These are phyloP conservation scores for Eucalyptus coolabah DNA, from an alignment of 345 rosid genomes.

Conservation along the genomic window DNA sequence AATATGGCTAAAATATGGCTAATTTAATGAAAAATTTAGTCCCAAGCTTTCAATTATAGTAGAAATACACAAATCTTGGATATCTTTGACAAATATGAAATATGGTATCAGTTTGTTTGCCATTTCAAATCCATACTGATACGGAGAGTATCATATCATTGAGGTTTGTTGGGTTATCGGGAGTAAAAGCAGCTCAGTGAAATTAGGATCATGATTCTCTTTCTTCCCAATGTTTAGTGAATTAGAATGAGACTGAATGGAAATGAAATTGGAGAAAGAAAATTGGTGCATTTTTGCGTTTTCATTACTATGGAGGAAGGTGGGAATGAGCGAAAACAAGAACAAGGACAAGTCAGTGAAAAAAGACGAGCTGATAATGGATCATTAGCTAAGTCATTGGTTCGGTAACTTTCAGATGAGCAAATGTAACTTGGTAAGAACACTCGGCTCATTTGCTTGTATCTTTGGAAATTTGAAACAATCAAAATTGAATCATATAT, in stretches of 20 bases:
- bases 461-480: no score
- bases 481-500: no score
- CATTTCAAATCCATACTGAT: no score
- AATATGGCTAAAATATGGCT: not conserved
- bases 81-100: not conserved
- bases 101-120: no score
- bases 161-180: not conserved
- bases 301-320: not conserved
- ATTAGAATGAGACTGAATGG: not conserved
- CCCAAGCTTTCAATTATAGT: not conserved
- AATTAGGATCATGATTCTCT: not conserved
- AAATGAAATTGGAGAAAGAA: not conserved
- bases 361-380: not conserved
- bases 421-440: no score
- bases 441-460: no score
- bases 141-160: fast-evolving
- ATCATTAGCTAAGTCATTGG: not conserved
- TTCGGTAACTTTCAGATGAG: no score
- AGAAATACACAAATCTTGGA: no score
- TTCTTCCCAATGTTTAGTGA: not conserved
- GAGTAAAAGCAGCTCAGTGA: not conserved
- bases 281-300: not conserved
- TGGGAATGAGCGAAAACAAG: not conserved
- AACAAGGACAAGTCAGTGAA: not conserved
- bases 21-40: no score